Percentiles rank a stretch among this genome's conserved stretches.
These are phyloP conservation scores for Pelagomonas calceolata DNA, from an alignment of 108 stramenopile species.

Conservation along the genomic window DNA sequence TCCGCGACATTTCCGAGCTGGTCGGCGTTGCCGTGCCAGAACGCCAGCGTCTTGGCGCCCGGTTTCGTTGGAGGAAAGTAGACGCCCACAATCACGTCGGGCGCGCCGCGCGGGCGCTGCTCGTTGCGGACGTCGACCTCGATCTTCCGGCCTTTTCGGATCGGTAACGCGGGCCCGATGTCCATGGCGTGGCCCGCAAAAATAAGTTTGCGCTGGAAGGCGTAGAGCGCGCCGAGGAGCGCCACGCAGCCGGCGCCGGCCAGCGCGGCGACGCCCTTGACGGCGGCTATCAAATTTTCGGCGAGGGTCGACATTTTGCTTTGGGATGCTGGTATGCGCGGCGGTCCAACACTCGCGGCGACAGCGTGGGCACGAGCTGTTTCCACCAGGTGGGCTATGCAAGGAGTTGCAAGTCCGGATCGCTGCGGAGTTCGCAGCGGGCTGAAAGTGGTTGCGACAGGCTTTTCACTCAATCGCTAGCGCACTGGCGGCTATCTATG, in stretches of 20 bases:
- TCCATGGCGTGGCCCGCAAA: background rate
- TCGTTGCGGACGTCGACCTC: background rate
- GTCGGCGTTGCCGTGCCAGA: slow-evolving; percentile 1
- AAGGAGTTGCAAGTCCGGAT: no score
- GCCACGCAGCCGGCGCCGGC: background rate
- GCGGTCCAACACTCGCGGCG: no score
- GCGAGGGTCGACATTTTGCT: no score
- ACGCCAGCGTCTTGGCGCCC: background rate
- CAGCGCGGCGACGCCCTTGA: background rate
- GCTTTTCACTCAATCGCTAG: no score
- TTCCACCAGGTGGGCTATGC: no score
- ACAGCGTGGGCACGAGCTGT: no score
- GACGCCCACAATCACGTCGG: background rate
- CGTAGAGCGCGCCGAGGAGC: background rate
- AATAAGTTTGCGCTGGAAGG: background rate
- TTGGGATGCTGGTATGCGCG: no score
- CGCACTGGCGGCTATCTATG: no score
- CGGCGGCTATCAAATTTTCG: no score
- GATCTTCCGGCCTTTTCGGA: background rate
- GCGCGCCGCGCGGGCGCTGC: background rate
- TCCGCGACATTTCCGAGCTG: background rate
- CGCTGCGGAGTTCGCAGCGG: no score
- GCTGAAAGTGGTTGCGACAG: no score
- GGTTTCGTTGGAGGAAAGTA: background rate
- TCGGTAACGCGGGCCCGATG: background rate